Percentiles rank a stretch among this genome's conserved stretches.
Evolutionary conservation across 352 stramenopile species (phyloP).

Genomic region (Phytophthora fragariae): DNA sequence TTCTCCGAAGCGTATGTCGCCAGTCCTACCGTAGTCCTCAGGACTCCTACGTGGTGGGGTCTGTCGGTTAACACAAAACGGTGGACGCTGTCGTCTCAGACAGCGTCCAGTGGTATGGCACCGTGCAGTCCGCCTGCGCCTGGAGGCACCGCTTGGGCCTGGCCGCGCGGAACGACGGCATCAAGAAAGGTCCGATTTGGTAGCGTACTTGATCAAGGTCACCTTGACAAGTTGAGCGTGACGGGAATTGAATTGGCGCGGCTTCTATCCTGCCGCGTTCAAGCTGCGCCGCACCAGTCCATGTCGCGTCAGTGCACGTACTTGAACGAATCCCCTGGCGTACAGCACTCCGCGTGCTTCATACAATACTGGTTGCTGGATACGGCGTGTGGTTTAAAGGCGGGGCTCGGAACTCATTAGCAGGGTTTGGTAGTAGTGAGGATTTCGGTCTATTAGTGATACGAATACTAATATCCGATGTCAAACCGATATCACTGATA

Average conservation of each 20-base stretch:
- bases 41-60: too few species aligned
- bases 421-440: too few species aligned
- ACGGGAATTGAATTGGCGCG: neutral
- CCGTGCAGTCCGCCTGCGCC: neutral
- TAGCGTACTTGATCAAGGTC: too few species aligned
- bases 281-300: neutral
- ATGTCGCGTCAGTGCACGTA: conserved; percentile 1
- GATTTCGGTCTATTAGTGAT: too few species aligned
- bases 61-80: neutral
- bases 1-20: neutral
- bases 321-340: neutral
- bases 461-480: too few species aligned
- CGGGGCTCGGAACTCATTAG: neutral
- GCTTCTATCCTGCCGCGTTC: neutral
- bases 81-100: conserved; percentile 15
- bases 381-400: neutral
- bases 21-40: too few species aligned
- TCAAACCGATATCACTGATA: too few species aligned
- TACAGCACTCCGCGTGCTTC: too few species aligned
- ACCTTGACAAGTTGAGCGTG: neutral
- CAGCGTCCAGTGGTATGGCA: conserved; percentile 15
- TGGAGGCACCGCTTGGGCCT: too few species aligned
- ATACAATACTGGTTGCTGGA: neutral
- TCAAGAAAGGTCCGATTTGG: too few species aligned
- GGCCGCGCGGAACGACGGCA: too few species aligned